Conservation (phyloP, 192 early-diverging fungal genomes). For the Geranomyces michiganensis region DNA sequence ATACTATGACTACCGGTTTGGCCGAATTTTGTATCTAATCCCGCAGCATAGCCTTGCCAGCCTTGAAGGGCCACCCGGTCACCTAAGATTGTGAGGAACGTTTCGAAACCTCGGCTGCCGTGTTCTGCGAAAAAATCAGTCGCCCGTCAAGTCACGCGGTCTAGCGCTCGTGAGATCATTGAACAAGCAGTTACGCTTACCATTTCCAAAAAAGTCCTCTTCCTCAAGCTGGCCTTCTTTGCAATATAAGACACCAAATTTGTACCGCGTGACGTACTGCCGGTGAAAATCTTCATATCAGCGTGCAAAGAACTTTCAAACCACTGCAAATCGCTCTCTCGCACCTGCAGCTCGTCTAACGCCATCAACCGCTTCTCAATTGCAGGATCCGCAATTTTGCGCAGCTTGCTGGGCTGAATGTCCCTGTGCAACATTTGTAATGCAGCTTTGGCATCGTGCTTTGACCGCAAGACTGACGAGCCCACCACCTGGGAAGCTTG, state of each 20-base stretch:
- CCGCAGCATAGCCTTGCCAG: conserved; percentile 47
- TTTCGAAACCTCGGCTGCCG: conserved; percentile 37
- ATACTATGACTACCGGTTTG: conserved; percentile 45
- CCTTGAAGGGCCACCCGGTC: conserved; percentile 32
- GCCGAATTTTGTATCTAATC: conserved; percentile 43
- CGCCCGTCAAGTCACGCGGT: background rate
- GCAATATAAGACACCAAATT: conserved; percentile 41
- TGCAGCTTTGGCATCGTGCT: conserved; percentile 24
- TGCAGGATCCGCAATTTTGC: conserved; percentile 18
- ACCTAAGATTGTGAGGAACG: conserved; percentile 43
- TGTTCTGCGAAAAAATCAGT: conserved; percentile 27
- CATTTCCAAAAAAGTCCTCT: conserved; percentile 52
- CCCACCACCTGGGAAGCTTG: conserved; percentile 15
- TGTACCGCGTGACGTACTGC: conserved; percentile 34
- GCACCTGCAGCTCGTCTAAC: conserved; percentile 42
- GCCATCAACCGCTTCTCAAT: conserved; percentile 35
- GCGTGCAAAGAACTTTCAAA: background rate
- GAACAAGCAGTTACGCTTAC: conserved; percentile 18
- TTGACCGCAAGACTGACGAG: conserved; percentile 17
- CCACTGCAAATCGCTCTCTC: background rate
- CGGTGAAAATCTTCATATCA: background rate
- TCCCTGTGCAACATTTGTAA: conserved; percentile 37
- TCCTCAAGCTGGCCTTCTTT: conserved; percentile 46
- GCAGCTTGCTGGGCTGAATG: conserved; percentile 36
- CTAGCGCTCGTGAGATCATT: background rate